Base-by-base conservation (phyloP, 2,329 filamentous ascomycete genomes). In the Trichoderma sp. region DNA sequence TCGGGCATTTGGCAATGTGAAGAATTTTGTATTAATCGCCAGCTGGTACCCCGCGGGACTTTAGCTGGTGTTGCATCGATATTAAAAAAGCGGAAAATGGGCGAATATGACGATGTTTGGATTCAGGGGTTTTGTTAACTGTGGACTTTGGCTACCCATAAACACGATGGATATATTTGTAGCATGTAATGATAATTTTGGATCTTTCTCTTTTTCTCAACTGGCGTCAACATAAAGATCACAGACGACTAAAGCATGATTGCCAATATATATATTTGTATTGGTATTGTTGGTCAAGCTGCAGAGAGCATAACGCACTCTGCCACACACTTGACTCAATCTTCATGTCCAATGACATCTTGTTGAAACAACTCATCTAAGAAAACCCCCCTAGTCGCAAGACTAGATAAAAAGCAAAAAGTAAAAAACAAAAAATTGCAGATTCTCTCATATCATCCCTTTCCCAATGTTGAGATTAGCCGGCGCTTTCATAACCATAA, bases 391-490 rank as follows among this genome's bases (percentile, higher is more conserved):
- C n/a, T 11, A 50, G 7, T 62, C 59, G 33, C 8, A 62, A 62
- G 29, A 24, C 33, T 38, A 24, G 41, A n/a, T 45, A 63, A 24
- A 27, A n/a, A 29, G 27, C 14, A 33, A 56, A 60, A n/a, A 24
- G 4, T 11, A 24, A 74, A 74, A 68, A 45, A 35, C 60, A 73
- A 65, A 63, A 64, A 63, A 67, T 50, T 59, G 62, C 41, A 45
- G 41, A 63, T 38, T 62, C 29, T 24, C 67, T 53, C 45, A 35
- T 50, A 65, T 67, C 65, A 63, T 67, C 71, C 68, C 73, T 74
- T 76, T 69, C 75, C 74, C 78, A 78, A 78, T 78, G 78, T 79
- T 78, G 77, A 79, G 76, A 79, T 78, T 74, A 78, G 76, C 76
- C 63, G 69, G 69, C 64, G 60, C 75, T 66, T 75, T 74, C 74